These are phyloP conservation scores for Yamadazyma endophytica DNA, from an alignment of 805 yeast species.

Conservation along the genomic window DNA sequence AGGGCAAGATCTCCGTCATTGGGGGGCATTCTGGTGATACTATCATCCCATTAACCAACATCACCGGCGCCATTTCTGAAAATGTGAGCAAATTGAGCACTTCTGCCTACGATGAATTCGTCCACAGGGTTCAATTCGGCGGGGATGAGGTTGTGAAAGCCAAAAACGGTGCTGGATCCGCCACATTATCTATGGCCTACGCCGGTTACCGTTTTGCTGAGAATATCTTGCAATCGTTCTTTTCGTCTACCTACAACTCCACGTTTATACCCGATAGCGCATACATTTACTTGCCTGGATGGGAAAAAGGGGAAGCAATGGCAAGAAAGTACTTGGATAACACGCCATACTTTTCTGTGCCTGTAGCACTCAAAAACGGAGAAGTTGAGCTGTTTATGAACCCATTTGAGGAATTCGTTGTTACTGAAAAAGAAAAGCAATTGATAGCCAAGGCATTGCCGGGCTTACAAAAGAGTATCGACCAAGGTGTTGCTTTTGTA, in stretches of 20 bases:
- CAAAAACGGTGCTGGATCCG: slow-evolving; percentile 91
- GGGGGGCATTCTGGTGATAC: slow-evolving; percentile 49
- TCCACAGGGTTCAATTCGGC: slow-evolving; percentile 52
- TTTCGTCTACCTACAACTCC: slow-evolving; percentile 15
- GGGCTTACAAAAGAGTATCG: slow-evolving; percentile 36
- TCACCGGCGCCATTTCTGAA: slow-evolving; percentile 11
- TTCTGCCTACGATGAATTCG: slow-evolving; percentile 22
- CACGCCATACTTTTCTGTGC: slow-evolving; percentile 46
- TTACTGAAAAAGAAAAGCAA: slow-evolving; percentile 27
- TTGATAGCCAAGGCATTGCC: slow-evolving; percentile 34
- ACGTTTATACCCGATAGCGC: slow-evolving; percentile 41
- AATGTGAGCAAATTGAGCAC: slow-evolving; percentile 11
- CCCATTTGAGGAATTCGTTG: slow-evolving; percentile 28
- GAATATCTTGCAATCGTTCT: slow-evolving; percentile 33
- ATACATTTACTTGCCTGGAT: slow-evolving; percentile 51
- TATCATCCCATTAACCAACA: slow-evolving; percentile 35
- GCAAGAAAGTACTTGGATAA: slow-evolving; percentile 32
- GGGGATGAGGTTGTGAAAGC: slow-evolving; percentile 98
- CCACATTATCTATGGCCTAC: slow-evolving; percentile 93
- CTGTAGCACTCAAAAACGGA: slow-evolving; percentile 39
- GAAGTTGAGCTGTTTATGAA: slow-evolving; percentile 31
- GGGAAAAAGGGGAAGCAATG: slow-evolving; percentile 44
- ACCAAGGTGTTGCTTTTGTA: slow-evolving; percentile 39
- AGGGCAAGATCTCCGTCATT: slow-evolving; percentile 39
- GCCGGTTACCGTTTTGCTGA: slow-evolving; percentile 84